phyloP scores from a whole-genome alignment of 768 basidiomycete species.

The Podaxis sp. region DNA sequence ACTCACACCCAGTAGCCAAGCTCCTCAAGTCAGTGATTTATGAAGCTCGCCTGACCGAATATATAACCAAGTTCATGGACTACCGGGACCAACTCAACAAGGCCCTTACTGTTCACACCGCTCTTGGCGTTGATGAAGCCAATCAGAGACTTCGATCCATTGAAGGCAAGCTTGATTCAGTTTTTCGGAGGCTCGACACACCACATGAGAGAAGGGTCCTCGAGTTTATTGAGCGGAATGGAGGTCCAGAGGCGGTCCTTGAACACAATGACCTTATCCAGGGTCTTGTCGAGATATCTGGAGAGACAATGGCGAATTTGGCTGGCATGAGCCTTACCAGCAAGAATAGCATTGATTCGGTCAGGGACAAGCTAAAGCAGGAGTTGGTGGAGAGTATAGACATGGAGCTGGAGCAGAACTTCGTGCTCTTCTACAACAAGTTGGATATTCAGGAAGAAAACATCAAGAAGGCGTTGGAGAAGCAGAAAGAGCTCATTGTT shows the following conservation, averaged over 20 bases:
- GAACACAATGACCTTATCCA: slow-evolving; percentile 26
- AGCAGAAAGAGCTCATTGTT: background rate
- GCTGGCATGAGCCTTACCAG: background rate
- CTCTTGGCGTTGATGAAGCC: slow-evolving; percentile 33
- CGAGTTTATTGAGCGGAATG: slow-evolving; percentile 17
- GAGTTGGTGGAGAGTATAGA: background rate
- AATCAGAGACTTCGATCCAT: slow-evolving; percentile 29
- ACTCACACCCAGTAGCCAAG: slow-evolving; percentile 26
- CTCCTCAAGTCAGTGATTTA: slow-evolving; percentile 36
- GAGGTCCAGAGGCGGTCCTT: slow-evolving; percentile 30
- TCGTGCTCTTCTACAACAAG: slow-evolving; percentile 30
- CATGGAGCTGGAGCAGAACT: slow-evolving; percentile 19
- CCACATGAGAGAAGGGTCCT: background rate
- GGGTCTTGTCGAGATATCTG: slow-evolving; percentile 29
- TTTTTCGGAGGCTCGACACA: slow-evolving; percentile 16
- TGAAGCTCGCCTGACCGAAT: slow-evolving; percentile 36
- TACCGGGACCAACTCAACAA: slow-evolving; percentile 36
- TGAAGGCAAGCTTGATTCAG: slow-evolving; percentile 30
- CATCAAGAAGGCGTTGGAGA: background rate
- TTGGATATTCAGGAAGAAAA: slow-evolving; percentile 20
- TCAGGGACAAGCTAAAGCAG: background rate
- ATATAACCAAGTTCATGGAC: slow-evolving; percentile 31
- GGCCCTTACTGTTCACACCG: slow-evolving; percentile 37
- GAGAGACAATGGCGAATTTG: slow-evolving; percentile 24
- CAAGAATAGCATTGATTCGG: background rate